Evolutionary conservation across 805 yeast species (phyloP).

Genomic region (Kodamaea kaohsiungensis): DNA sequence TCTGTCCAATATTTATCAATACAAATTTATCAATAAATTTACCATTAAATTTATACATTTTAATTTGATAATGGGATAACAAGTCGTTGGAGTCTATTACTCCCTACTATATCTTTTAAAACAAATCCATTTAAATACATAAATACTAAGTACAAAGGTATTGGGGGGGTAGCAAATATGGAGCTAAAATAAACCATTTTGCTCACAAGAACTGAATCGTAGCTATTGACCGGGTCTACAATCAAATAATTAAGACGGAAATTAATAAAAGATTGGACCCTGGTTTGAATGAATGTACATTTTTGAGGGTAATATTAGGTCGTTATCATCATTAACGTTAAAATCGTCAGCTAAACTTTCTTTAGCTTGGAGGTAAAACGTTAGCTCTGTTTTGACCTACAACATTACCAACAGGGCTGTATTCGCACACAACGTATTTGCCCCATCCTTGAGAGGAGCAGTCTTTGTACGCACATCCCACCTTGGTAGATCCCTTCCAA

Average conservation of each 20-base stretch:
- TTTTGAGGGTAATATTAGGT: neutral
- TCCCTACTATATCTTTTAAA: neutral
- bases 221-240: neutral
- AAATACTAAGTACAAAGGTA: neutral
- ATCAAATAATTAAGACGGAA: slow-evolving; percentile 1
- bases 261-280: neutral
- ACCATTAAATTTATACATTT: no score
- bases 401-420: slow-evolving; percentile 37
- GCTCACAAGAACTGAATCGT: neutral
- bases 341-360: neutral
- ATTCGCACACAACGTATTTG: slow-evolving; percentile 33
- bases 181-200: neutral
- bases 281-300: neutral
- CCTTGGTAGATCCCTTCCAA: slow-evolving; percentile 30
- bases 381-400: slow-evolving; percentile 29
- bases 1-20: no score
- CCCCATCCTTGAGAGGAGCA: slow-evolving; percentile 34
- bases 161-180: neutral
- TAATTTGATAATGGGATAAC: no score
- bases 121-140: neutral
- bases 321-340: neutral
- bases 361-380: slow-evolving; percentile 23
- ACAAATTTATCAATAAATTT: no score
- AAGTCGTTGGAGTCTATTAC: no score
- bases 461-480: slow-evolving; percentile 36